Evolutionary conservation across 345 rosid species (phyloP).

Genomic region (Trapa incisa): DNA sequence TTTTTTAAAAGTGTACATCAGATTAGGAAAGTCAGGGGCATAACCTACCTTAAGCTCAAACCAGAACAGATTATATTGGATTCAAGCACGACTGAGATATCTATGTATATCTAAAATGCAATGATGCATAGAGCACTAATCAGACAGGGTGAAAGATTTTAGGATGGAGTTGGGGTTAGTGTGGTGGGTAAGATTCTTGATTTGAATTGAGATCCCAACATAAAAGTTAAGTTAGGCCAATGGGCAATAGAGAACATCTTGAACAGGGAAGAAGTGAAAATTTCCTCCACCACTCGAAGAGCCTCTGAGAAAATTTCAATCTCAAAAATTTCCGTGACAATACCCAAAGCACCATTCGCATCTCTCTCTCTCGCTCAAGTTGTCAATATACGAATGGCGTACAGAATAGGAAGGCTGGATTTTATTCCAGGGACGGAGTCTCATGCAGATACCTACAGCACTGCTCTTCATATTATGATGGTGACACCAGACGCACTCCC

Average conservation of each 20-base stretch:
- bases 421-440: background rate
- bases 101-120: background rate
- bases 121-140: background rate
- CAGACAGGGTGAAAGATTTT: no score
- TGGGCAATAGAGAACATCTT: conserved; percentile 1
- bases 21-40: no score
- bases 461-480: background rate
- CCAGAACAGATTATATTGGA: background rate
- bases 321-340: conserved; percentile 14
- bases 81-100: no score
- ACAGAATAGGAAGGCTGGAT: background rate
- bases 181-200: conserved; percentile 7
- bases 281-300: conserved; percentile 14
- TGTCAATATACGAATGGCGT: background rate
- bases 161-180: background rate
- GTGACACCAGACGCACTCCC: background rate
- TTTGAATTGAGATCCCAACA: conserved; percentile 7
- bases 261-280: background rate
- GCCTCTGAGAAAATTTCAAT: background rate
- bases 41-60: no score
- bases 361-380: background rate
- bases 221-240: background rate
- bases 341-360: background rate
- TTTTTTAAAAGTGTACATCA: no score
- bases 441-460: background rate